Percentiles rank a stretch among this genome's conserved stretches.
Conservation (phyloP, 225 moss, liverwort and hornwort species). For the Ulota crispa region DNA sequence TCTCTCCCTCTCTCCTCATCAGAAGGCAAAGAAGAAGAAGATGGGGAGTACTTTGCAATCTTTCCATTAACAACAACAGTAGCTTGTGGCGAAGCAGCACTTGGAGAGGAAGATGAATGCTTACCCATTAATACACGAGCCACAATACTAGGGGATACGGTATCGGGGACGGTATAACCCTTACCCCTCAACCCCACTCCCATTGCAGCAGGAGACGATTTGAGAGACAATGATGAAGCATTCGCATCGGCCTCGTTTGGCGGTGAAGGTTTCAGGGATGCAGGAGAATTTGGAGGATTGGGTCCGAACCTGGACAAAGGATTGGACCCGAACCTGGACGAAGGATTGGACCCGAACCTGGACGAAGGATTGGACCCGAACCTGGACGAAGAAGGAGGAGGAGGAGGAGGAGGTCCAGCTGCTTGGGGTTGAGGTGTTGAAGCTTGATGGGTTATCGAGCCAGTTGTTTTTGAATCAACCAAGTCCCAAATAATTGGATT, state of each 20-base stretch:
- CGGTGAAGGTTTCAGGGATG: conserved; percentile 29
- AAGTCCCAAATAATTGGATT: conserved; percentile 95
- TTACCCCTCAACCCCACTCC: conserved; percentile 24
- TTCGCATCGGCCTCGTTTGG: conserved; percentile 1
- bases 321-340: neutral
- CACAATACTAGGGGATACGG: conserved; percentile 29
- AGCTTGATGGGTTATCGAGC: conserved; percentile 38
- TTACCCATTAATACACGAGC: conserved; percentile 24
- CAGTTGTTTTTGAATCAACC: conserved; percentile 65
- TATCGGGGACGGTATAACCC: neutral
- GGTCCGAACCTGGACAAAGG: conserved; percentile 38
- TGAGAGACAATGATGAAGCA: conserved; percentile 18
- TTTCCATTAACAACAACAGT: conserved; percentile 31
- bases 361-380: neutral
- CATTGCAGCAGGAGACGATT: conserved; percentile 19
- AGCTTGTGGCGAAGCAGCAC: conserved; percentile 36
- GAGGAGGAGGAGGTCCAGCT: conserved; percentile 24
- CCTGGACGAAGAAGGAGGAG: too few species aligned
- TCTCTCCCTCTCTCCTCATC: conserved; percentile 48
- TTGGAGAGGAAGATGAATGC: conserved; percentile 37
- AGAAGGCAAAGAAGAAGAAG: conserved; percentile 26
- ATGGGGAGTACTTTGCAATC: conserved; percentile 19
- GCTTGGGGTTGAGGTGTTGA: conserved; percentile 41
- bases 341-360: conserved; percentile 41
- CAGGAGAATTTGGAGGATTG: conserved; percentile 33